Evolutionary conservation across 371 early-diverging fungal genomes (phyloP), one percentile per base, ranked within the genome.

Genomic region (Apophysomyces variabilis): DNA sequence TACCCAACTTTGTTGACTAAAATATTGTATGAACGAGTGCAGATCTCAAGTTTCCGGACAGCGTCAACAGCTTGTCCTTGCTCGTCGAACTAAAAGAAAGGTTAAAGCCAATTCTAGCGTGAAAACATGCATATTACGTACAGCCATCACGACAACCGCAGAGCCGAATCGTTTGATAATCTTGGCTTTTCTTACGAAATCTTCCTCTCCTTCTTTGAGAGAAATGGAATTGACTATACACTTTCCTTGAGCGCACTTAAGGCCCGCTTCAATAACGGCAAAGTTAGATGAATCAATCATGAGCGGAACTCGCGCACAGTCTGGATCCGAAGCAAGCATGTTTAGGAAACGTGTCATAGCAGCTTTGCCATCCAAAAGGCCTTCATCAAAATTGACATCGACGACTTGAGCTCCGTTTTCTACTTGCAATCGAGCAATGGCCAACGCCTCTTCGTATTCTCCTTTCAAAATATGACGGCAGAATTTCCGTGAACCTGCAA

Each of bases 201-300:
- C 97, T 46, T 79, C 93, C 69, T 94, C 95, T 57, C 97, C 97
- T 75, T 95, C 97, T 79, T 96, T 96, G 66, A 96, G 83, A 32
- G 93, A 92, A 66, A 96, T 96, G 58, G 95, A 94, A 84, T 96
- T 96, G 74, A 96, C 97, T 64, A 96, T 95, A 75, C 96, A 95
- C 76, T 96, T 96, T 66, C 97, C 97, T 80, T 96, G 97, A 7
- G 90, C 91, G 68, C 96, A 96, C 76, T 95, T 95, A 66, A 96
- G 84, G 54, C 97, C 97, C 1, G 95, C 96, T 68, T 93, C 88
- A 50, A 96, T 89, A n/a, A 96, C 96, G n/a, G 91, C 93, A 85
- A 96, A 96, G 72, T 96, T 96, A 67, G 95, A 95, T 6, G 96
- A 96, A 72, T 96, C 97, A 11, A 96, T 84, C 97, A 96, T 96